phyloP scores from a whole-genome alignment of 2,329 filamentous ascomycete genomes.

The Xylaria sp. region DNA sequence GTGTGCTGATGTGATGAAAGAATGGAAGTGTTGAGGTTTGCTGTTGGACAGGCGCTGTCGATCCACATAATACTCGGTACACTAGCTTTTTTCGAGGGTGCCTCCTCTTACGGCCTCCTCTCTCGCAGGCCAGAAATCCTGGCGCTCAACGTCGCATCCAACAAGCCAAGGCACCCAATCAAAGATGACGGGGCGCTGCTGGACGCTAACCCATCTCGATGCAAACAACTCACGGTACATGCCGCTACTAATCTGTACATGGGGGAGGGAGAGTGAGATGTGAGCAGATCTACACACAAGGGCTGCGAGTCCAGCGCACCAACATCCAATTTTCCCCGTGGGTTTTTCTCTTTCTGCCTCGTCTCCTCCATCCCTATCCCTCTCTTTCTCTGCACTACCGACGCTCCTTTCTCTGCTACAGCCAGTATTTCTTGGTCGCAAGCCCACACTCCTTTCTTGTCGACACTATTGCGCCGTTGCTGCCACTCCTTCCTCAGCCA shows the following conservation, averaged over 20 bases:
- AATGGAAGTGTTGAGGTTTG: no score
- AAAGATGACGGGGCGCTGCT: conserved; percentile 15
- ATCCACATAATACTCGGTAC: conserved; percentile 39
- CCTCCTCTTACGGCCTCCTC: neutral
- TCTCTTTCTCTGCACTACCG: neutral
- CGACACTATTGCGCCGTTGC: conserved; percentile 24
- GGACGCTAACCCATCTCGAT: conserved; percentile 9
- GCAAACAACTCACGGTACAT: no score
- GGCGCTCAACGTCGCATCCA: neutral
- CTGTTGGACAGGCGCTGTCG: conserved; percentile 25
- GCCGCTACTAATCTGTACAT: no score
- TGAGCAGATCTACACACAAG: conserved; percentile 1
- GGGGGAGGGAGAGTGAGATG: no score
- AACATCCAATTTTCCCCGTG: neutral
- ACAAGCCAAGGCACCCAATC: conserved; percentile 16
- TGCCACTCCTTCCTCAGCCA: conserved; percentile 27
- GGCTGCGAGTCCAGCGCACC: conserved; percentile 1
- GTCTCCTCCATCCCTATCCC: neutral
- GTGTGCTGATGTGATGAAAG: no score
- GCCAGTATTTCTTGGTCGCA: conserved; percentile 7
- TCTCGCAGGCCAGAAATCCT: no score
- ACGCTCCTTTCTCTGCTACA: conserved; percentile 23
- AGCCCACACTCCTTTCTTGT: conserved; percentile 29
- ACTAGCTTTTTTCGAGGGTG: no score
- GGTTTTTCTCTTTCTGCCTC: neutral